Percentiles rank a stretch among this genome's conserved stretches.
Evolutionary conservation across 2,329 filamentous ascomycete genomes (phyloP).

Genomic region (Colletotrichum spaethianum): DNA sequence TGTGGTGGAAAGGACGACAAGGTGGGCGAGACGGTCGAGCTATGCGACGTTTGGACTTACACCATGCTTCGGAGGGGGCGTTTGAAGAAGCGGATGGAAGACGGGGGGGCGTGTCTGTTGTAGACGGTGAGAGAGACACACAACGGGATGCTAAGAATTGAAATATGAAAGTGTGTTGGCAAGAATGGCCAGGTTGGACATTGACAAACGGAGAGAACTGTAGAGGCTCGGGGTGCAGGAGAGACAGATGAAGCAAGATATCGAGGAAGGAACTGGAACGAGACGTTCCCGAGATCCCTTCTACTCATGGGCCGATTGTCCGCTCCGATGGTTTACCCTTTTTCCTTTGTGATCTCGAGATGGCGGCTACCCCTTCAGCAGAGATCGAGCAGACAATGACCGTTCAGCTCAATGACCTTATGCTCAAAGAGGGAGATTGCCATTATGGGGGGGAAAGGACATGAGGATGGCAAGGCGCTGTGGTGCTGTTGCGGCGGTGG

Average conservation of each 20-base stretch:
- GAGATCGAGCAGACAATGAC: slow-evolving; percentile 42
- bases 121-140: slow-evolving; percentile 36
- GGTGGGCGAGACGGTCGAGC: slow-evolving; percentile 25
- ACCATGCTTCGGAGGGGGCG: slow-evolving; percentile 38
- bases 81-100: slow-evolving; percentile 28
- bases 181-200: slow-evolving; percentile 17
- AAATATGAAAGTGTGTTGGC: slow-evolving; percentile 9
- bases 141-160: slow-evolving; percentile 26
- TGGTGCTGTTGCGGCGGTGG: slow-evolving; percentile 12
- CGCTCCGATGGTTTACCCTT: slow-evolving; percentile 27
- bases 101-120: slow-evolving; percentile 19
- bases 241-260: slow-evolving; percentile 31
- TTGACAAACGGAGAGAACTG: slow-evolving; percentile 22
- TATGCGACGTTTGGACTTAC: slow-evolving; percentile 41
- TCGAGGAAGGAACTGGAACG: slow-evolving; percentile 28
- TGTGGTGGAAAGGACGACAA: slow-evolving; percentile 28
- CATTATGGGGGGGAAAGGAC: slow-evolving; percentile 38
- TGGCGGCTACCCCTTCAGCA: slow-evolving; percentile 30
- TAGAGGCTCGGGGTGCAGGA: slow-evolving; percentile 11
- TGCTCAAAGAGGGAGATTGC: slow-evolving; percentile 37
- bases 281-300: slow-evolving; percentile 26
- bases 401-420: slow-evolving; percentile 43
- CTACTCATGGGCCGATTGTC: slow-evolving; percentile 30
- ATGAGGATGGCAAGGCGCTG: slow-evolving; percentile 31
- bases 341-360: slow-evolving; percentile 33